Conservation (phyloP, 768 basidiomycete species). For the Tricholoma hemisulphureum region DNA sequence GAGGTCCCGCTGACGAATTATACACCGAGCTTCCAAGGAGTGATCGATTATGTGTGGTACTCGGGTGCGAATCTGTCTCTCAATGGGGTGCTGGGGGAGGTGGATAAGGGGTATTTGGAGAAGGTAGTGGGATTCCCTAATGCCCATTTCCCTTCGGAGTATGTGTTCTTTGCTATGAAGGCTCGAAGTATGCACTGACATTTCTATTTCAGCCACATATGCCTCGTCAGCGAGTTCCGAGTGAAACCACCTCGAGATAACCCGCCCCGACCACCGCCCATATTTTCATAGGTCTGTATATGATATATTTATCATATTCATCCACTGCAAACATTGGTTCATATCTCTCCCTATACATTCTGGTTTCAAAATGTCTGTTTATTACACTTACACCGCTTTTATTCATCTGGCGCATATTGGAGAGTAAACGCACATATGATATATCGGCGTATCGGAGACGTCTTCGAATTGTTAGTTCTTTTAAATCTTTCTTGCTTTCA, state of each 20-base stretch:
- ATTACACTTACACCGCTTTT: conserved; percentile 2
- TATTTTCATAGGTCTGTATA: conserved; percentile 20
- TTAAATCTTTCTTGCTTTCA: conserved; percentile 19
- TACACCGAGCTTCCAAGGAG: conserved; percentile 82
- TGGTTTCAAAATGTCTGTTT: neutral
- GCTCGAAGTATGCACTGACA: neutral
- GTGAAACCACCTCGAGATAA: conserved; percentile 67
- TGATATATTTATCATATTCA: conserved; percentile 7
- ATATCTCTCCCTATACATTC: conserved; percentile 5
- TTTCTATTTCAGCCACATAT: conserved; percentile 57
- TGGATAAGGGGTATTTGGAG: conserved; percentile 80
- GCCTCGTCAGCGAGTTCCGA: conserved; percentile 71
- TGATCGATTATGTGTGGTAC: conserved; percentile 95
- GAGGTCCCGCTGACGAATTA: conserved; percentile 80
- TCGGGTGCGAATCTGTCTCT: conserved; percentile 68
- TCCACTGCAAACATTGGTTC: conserved; percentile 13
- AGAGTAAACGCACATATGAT: conserved; percentile 2
- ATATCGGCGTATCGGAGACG: neutral
- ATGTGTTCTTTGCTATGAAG: conserved; percentile 34
- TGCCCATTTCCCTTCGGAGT: conserved; percentile 96
- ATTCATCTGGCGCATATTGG: conserved; percentile 10
- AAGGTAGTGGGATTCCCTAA: conserved; percentile 97
- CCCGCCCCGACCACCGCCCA: conserved; percentile 24
- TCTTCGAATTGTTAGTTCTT: conserved; percentile 10
- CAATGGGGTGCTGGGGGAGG: conserved; percentile 83